Evolutionary conservation across 1,284 basidiomycete genomes (phyloP).

Genomic region (Pseudozyma pruni): DNA sequence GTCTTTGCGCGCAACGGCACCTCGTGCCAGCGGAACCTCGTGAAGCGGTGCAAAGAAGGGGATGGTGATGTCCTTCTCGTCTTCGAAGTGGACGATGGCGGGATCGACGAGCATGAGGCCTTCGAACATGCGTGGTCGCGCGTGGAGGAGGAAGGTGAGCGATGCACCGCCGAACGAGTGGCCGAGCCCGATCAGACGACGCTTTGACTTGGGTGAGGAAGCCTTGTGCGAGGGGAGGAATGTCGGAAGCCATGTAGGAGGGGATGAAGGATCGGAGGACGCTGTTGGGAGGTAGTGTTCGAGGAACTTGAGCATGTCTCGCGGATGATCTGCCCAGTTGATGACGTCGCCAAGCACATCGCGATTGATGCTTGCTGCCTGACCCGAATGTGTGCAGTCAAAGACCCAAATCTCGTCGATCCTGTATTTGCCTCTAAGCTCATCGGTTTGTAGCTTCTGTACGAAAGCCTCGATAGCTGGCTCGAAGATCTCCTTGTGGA

Average conservation of each 20-base stretch:
- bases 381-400: conserved; percentile 82
- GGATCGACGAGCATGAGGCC: conserved; percentile 84
- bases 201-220: conserved; percentile 28
- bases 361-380: conserved; percentile 77
- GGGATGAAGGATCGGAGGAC: conserved; percentile 3
- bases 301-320: conserved; percentile 80
- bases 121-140: conserved; percentile 77
- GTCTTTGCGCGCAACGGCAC: conserved; percentile 75
- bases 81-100: conserved; percentile 71
- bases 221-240: conserved; percentile 34
- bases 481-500: conserved; percentile 84
- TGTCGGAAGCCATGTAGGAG: conserved; percentile 44
- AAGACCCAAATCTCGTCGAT: conserved; percentile 83
- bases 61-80: conserved; percentile 10
- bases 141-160: conserved; percentile 73
- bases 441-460: conserved; percentile 29
- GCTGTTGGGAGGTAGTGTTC: conserved; percentile 73
- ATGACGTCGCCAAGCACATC: conserved; percentile 73
- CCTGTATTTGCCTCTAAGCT: conserved; percentile 21
- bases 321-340: conserved; percentile 77
- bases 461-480: conserved; percentile 72
- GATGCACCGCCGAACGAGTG: conserved; percentile 75
- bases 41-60: conserved; percentile 11
- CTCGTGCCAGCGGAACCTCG: conserved; percentile 63
- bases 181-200: conserved; percentile 75